Conservation (phyloP, 31 red algal genomes). For the Endocladia muricata region DNA sequence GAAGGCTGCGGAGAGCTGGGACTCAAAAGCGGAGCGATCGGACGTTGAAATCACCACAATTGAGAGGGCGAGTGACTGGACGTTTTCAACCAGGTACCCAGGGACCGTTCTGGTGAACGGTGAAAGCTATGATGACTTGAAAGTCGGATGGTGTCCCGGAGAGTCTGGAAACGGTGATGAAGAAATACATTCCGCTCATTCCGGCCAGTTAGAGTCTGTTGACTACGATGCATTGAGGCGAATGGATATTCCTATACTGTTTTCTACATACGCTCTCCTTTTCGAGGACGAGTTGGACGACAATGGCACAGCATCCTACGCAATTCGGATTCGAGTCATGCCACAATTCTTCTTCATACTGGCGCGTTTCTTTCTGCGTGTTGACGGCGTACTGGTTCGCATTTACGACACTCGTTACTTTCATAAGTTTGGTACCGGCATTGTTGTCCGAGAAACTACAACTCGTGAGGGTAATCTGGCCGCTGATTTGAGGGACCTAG, state of each 20-base stretch:
- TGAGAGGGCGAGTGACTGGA: slow-evolving; percentile 76
- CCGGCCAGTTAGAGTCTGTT: slow-evolving; percentile 34
- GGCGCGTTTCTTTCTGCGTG: slow-evolving; percentile 83
- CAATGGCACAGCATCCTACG: slow-evolving; percentile 72
- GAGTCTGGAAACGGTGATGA: not conserved
- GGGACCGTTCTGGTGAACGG: slow-evolving; percentile 25
- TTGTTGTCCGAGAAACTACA: slow-evolving; percentile 55
- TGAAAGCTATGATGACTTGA: not conserved
- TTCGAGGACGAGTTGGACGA: slow-evolving; percentile 98
- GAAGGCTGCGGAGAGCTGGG: slow-evolving; percentile 60
- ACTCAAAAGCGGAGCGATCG: slow-evolving; percentile 9
- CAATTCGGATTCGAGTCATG: slow-evolving; percentile 83
- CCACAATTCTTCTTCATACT: slow-evolving; percentile 78
- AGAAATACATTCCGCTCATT: not conserved
- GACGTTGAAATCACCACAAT: slow-evolving; percentile 46
- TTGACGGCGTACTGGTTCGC: slow-evolving; percentile 83
- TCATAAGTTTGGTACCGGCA: slow-evolving; percentile 57
- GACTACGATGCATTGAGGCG: slow-evolving; percentile 57
- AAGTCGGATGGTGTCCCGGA: not conserved
- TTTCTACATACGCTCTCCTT: slow-evolving; percentile 62
- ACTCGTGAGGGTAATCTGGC: slow-evolving; percentile 43
- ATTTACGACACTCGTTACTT: slow-evolving; percentile 89
- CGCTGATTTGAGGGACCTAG: slow-evolving; percentile 6
- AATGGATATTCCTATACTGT: slow-evolving; percentile 69
- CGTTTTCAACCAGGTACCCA: slow-evolving; percentile 77